These are phyloP conservation scores for Citrus trifoliata DNA, from an alignment of 345 rosid species.

Conservation along the genomic window DNA sequence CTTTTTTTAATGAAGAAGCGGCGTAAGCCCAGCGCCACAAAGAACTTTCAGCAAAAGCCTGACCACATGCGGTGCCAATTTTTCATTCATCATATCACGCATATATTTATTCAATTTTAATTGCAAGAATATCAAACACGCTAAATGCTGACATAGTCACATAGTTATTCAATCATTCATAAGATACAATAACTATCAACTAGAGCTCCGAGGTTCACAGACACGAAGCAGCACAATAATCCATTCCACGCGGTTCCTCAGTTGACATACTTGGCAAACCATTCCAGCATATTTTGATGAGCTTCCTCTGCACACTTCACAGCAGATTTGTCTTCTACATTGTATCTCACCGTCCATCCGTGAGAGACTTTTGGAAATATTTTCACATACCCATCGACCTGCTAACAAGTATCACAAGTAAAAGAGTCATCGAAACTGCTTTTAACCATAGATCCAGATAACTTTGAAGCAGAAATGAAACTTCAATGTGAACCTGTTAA, in stretches of 20 bases:
- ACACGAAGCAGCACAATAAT: background rate
- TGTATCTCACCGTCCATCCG: conserved; percentile 77
- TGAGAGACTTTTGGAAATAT: conserved; percentile 67
- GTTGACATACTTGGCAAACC: conserved; percentile 57
- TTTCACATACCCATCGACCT: conserved; percentile 66
- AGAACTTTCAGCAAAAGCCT: too few species aligned
- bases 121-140: too few species aligned
- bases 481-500: too few species aligned
- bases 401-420: background rate
- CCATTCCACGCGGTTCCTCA: conserved; percentile 15
- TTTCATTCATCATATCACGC: too few species aligned
- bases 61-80: too few species aligned
- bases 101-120: too few species aligned
- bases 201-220: background rate
- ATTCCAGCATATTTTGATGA: conserved; percentile 52
- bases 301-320: conserved; percentile 63
- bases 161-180: background rate
- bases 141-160: too few species aligned
- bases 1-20: too few species aligned
- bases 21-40: too few species aligned
- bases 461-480: too few species aligned
- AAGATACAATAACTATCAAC: too few species aligned
- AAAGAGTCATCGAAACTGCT: background rate
- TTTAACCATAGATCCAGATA: background rate
- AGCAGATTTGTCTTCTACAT: conserved; percentile 39